A percentile compares a stretch with the other conserved stretches of the same genome.
Conservation (phyloP, 1,139 yeast species). For the Yamadazyma blattariae region DNA sequence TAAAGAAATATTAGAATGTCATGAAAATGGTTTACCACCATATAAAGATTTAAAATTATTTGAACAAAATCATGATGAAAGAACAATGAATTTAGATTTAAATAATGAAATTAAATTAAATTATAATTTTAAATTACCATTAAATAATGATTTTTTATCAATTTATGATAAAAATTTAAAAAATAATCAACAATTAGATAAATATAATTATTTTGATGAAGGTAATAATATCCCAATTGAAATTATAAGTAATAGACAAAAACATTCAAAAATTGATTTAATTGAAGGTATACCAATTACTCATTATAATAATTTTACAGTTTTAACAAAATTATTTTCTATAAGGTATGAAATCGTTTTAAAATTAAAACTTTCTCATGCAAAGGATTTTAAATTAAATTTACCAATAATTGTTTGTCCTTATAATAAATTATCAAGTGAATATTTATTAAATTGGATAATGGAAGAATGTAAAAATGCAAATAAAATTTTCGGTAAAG, state of each 20-base stretch:
- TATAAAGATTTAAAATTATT: slow-evolving; percentile 30
- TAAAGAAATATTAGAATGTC: slow-evolving; percentile 48
- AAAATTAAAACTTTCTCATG: slow-evolving; percentile 47
- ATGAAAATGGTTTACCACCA: slow-evolving; percentile 47
- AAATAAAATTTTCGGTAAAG: slow-evolving; percentile 31
- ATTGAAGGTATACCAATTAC: slow-evolving; percentile 44
- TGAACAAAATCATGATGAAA: slow-evolving; percentile 26
- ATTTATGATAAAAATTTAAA: slow-evolving; percentile 16
- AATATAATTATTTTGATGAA: slow-evolving; percentile 9
- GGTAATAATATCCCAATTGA: slow-evolving; percentile 8
- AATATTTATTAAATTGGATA: slow-evolving; percentile 49
- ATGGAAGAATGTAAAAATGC: slow-evolving; percentile 50
- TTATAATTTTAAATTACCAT: slow-evolving; percentile 34
- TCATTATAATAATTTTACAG: slow-evolving; percentile 47
- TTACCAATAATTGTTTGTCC: slow-evolving; percentile 58
- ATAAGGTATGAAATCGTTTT: slow-evolving; percentile 50
- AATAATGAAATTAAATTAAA: slow-evolving; percentile 29
- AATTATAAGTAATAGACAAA: slow-evolving; percentile 12
- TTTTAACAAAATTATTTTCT: slow-evolving; percentile 50
- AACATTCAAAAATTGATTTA: slow-evolving; percentile 14
- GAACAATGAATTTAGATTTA: slow-evolving; percentile 15
- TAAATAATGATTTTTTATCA: slow-evolving; percentile 35
- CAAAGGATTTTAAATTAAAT: slow-evolving; percentile 46
- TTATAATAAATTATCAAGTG: slow-evolving; percentile 45
- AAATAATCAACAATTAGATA: slow-evolving; percentile 2